Percentiles rank a stretch among this genome's conserved stretches.
phyloP scores from a whole-genome alignment of 768 basidiomycete species.

The Lenzites betulinus region DNA sequence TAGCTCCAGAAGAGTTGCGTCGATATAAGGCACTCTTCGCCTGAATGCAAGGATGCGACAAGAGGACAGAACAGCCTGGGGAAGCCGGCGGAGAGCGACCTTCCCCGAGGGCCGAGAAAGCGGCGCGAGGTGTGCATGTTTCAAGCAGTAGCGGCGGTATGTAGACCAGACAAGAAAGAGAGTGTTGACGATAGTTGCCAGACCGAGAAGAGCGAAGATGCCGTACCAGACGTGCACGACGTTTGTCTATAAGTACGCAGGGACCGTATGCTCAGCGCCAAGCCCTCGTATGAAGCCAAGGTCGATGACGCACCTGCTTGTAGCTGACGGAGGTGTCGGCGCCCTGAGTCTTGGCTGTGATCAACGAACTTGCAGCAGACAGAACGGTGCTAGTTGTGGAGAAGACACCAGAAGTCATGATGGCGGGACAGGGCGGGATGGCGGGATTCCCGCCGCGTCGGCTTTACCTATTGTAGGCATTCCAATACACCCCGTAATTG shows the following conservation, averaged over 20 bases:
- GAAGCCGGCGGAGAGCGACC: constrained; percentile 28
- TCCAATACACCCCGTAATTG: neutral
- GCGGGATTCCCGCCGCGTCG: neutral
- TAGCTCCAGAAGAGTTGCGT: constrained; percentile 31
- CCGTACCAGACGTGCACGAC: neutral
- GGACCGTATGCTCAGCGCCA: neutral
- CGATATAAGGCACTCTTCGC: constrained; percentile 28
- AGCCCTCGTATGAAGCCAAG: neutral
- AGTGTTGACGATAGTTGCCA: constrained; percentile 22
- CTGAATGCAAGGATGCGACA: constrained; percentile 33
- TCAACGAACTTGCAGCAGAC: neutral
- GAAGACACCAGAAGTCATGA: neutral
- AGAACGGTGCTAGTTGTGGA: neutral
- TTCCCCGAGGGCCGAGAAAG: neutral
- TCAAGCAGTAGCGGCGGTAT: constrained; percentile 15
- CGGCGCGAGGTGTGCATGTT: neutral
- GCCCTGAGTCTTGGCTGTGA: neutral
- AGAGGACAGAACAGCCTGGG: constrained; percentile 28
- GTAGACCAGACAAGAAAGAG: constrained; percentile 23
- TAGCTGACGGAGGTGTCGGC: neutral
- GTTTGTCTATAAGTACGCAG: neutral
- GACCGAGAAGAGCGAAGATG: constrained; percentile 13
- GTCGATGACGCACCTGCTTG: neutral
- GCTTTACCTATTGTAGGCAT: neutral
- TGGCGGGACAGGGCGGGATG: neutral